phyloP scores from a whole-genome alignment of 2,329 filamentous ascomycete genomes.

The Aspergillus neoniger region DNA sequence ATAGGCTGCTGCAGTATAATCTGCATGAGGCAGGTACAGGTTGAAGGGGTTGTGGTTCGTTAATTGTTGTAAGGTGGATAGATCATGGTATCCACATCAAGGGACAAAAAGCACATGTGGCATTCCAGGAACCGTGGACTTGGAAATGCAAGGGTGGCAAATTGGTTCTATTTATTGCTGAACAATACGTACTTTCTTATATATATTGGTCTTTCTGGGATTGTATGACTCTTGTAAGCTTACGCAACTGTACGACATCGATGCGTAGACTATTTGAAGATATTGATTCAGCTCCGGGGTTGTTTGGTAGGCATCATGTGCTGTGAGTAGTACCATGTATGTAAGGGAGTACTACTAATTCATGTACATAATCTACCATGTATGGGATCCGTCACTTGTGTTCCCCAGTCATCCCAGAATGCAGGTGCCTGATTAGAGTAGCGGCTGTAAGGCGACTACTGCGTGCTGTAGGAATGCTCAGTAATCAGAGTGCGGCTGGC shows the following conservation, averaged over 20 bases:
- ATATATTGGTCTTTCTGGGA: neutral
- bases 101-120: conserved; percentile 14
- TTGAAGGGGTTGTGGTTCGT: neutral
- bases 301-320: neutral
- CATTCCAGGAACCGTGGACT: conserved; percentile 8
- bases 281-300: neutral
- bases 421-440: neutral
- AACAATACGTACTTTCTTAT: neutral
- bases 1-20: neutral
- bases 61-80: neutral
- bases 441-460: neutral
- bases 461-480: neutral
- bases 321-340: neutral
- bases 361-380: neutral
- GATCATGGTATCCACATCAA: neutral
- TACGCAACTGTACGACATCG: neutral
- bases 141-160: conserved; percentile 3
- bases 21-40: conserved; percentile 1
- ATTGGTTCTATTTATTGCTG: neutral
- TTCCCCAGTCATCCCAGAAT: neutral
- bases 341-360: neutral
- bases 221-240: neutral
- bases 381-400: conserved; percentile 1
- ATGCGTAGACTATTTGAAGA: neutral
- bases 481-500: neutral